phyloP scores from a whole-genome alignment of 2,329 filamentous ascomycete genomes.

The Fusarium cyanostomum region DNA sequence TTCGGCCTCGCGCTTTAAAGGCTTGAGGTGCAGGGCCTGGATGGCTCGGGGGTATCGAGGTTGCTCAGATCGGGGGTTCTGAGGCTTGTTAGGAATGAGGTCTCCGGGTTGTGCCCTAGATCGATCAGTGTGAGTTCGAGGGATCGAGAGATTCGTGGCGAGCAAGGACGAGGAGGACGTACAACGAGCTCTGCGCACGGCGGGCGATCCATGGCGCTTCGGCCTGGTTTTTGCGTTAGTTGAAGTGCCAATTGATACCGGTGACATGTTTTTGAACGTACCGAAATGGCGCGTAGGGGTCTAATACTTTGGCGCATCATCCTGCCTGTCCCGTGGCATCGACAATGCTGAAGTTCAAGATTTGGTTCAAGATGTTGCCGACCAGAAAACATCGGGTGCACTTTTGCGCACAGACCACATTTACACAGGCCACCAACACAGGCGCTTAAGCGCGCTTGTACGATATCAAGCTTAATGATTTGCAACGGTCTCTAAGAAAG shows the following conservation, averaged over 20 bases:
- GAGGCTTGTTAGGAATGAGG: slow-evolving; percentile 23
- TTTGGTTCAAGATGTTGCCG: slow-evolving; percentile 15
- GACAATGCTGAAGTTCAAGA: slow-evolving; percentile 36
- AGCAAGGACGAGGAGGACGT: slow-evolving; percentile 21
- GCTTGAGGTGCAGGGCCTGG: slow-evolving; percentile 86
- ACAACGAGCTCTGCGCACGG: slow-evolving; percentile 42
- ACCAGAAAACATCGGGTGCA: slow-evolving; percentile 36
- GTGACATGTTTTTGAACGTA: not conserved
- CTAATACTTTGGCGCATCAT: slow-evolving; percentile 46
- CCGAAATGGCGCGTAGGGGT: slow-evolving; percentile 39
- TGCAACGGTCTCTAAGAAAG: not conserved
- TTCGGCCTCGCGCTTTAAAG: slow-evolving; percentile 77
- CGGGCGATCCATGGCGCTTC: slow-evolving; percentile 38
- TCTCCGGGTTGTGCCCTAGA: slow-evolving; percentile 31
- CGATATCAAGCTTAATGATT: not conserved
- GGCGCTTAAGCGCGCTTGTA: slow-evolving; percentile 26
- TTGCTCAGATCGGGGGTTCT: slow-evolving; percentile 8
- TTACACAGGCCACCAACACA: not conserved
- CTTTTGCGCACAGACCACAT: slow-evolving; percentile 35
- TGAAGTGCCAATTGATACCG: not conserved
- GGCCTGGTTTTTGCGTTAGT: slow-evolving; percentile 30
- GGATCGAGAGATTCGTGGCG: not conserved
- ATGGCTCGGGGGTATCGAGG: slow-evolving; percentile 78
- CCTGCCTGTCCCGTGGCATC: slow-evolving; percentile 36
- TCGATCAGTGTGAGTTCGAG: slow-evolving; percentile 8